A percentile compares a stretch with the other conserved stretches of the same genome.
Conservation (phyloP, 139 green algal genomes). For the Haematococcus lacustris region DNA sequence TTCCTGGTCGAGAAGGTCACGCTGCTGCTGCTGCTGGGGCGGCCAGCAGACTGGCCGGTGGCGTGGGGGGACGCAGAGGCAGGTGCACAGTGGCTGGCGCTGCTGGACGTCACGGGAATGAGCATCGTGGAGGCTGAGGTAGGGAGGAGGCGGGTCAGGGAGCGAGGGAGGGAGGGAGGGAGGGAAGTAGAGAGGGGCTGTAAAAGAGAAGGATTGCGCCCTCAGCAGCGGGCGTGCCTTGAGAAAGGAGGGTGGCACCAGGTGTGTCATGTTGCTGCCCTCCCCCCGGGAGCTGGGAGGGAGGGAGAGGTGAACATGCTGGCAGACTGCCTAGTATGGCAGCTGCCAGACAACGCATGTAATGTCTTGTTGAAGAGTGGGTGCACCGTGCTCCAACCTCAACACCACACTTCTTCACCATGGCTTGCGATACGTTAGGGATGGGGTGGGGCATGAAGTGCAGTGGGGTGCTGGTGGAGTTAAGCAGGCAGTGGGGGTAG, state of each 20-base stretch:
- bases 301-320: background rate
- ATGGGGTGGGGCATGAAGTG: too few relatives aligned
- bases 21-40: constrained; percentile 56
- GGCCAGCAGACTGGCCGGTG: constrained; percentile 19
- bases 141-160: background rate
- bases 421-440: too few relatives aligned
- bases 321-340: background rate
- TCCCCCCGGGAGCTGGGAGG: background rate
- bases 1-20: constrained; percentile 43
- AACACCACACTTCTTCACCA: too few relatives aligned
- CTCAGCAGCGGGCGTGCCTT: background rate
- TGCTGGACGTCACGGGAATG: constrained; percentile 21
- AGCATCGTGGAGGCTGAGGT: constrained; percentile 44
- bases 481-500: too few relatives aligned
- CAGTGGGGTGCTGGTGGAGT: too few relatives aligned
- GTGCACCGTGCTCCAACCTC: too few relatives aligned
- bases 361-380: too few relatives aligned
- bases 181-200: background rate
- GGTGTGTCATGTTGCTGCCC: background rate
- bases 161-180: background rate
- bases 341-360: too few relatives aligned
- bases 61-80: constrained; percentile 16
- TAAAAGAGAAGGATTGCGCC: too few relatives aligned
- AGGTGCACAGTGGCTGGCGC: constrained; percentile 16
- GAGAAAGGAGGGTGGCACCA: too few relatives aligned